phyloP scores from a whole-genome alignment of 2,329 filamentous ascomycete species.

The Botrytis fabae region DNA sequence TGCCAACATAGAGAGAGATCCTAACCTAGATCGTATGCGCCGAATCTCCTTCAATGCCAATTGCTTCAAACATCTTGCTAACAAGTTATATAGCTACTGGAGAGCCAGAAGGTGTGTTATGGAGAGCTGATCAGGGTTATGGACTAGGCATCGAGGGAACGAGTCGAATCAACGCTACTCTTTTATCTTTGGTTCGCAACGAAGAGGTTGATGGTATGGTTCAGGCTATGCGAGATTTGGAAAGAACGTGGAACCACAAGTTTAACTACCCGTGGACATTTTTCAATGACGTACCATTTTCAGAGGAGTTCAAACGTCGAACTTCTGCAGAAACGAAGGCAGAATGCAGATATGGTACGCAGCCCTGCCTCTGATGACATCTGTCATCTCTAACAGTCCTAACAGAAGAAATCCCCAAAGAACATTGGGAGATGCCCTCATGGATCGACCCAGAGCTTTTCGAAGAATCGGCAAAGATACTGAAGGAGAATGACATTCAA shows the following conservation, averaged over 20 bases:
- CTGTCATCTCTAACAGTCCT: conserved; percentile 28
- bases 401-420: conserved; percentile 84
- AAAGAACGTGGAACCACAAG: conserved; percentile 95
- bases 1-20: conserved; percentile 72
- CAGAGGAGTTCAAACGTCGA: conserved; percentile 84
- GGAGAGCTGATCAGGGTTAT: conserved; percentile 75
- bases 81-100: conserved; percentile 61
- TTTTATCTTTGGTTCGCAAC: conserved; percentile 90
- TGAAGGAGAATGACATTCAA: conserved; percentile 83
- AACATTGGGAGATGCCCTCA: conserved; percentile 87
- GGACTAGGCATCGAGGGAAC: conserved; percentile 71
- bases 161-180: conserved; percentile 87
- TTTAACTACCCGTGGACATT: conserved; percentile 99
- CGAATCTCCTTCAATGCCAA: neutral
- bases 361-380: conserved; percentile 13
- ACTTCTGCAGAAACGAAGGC: conserved; percentile 85
- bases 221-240: conserved; percentile 85
- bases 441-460: conserved; percentile 93
- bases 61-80: conserved; percentile 16
- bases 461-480: conserved; percentile 76
- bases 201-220: conserved; percentile 83
- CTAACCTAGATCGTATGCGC: conserved; percentile 78
- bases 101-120: conserved; percentile 77
- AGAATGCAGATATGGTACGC: conserved; percentile 76
- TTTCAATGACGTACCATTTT: conserved; percentile 94